phyloP scores from a whole-genome alignment of 139 green algal genomes.

The Coelastrella sp. region DNA sequence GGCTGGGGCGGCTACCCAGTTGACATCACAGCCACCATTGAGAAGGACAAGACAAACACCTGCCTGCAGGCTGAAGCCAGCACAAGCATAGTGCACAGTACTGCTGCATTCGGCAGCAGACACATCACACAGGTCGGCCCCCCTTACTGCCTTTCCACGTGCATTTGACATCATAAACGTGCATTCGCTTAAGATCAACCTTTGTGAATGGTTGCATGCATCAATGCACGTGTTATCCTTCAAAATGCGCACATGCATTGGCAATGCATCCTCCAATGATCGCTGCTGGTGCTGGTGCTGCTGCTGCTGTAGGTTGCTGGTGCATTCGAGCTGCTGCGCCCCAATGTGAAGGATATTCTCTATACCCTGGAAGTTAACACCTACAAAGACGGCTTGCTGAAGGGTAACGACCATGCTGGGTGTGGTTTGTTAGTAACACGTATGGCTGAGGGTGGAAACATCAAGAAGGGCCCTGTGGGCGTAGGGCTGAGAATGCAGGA shows the following conservation, averaged over 20 bases:
- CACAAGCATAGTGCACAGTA: constrained; percentile 58
- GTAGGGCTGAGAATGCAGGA: constrained; percentile 67
- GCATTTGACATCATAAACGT: too few relatives aligned
- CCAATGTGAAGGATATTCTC: constrained; percentile 73
- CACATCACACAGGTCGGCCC: constrained; percentile 66
- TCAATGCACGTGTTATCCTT: too few relatives aligned
- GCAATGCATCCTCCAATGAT: not conserved
- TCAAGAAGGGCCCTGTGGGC: constrained; percentile 60
- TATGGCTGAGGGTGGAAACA: constrained; percentile 55
- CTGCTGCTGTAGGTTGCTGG: constrained; percentile 13
- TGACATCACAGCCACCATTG: constrained; percentile 59
- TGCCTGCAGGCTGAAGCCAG: constrained; percentile 67
- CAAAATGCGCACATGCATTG: too few relatives aligned
- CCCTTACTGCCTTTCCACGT: too few relatives aligned
- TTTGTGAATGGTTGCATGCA: too few relatives aligned
- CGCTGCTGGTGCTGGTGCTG: not conserved
- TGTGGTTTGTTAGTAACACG: constrained; percentile 28
- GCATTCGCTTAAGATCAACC: too few relatives aligned
- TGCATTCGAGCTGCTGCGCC: constrained; percentile 63
- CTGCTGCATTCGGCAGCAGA: constrained; percentile 63
- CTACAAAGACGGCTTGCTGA: constrained; percentile 66
- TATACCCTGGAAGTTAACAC: constrained; percentile 70
- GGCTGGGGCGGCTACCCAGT: constrained; percentile 67
- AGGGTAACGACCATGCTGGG: constrained; percentile 60
- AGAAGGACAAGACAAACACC: constrained; percentile 71